Base-by-base conservation (phyloP, 441 rosid species). In the Gossypium davidsonii region DNA sequence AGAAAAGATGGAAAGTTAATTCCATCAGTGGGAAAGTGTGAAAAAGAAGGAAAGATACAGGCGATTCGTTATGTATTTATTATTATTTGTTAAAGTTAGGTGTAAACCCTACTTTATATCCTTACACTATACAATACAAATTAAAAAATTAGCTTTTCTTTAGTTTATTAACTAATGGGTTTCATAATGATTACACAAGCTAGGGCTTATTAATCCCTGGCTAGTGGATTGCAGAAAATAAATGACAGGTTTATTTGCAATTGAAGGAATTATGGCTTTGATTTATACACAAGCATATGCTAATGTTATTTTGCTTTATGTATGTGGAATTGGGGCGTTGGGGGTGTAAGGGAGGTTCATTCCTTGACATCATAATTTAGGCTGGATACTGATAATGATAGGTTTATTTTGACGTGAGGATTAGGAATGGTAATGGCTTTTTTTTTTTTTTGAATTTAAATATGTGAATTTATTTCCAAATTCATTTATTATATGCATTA, bases 101-200 rank as follows among this genome's bases (percentile, higher is more conserved):
- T 49, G 37, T 67, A 51, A 17, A 10, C 18, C 60, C 42, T 17
- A 8, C 71, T 67, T 67, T 67, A 67, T 67, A 67, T 67, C 59
- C 26, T 18, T 68, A 11, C 59, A 51, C 31, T 67, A 4, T 28
- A 51, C 28, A 51, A 28, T 68, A 9, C 26, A 26, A 68, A 68
- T 51, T 68, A 4, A 28, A 49, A 25, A 67, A 67, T 49, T 25
- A 68, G 2, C 48, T 68, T 68, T 68, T 51, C 10, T 51, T 26
- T 68, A 68, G 44, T 68, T 68, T 68, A 68, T 68, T 28, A 17
- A 26, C 2, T 68, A 68, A 51, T 51, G 59, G 72, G 72, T 28
- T 4, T 68, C 72, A 5, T 68, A 51, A 68, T 68, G 48, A 68
- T 68, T 51, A 68, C 72, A 68, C 37, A 9, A 68, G 60, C 60